Evolutionary conservation across 2,329 filamentous ascomycete species (phyloP), one percentile per base, ranked within the genome.

Genomic region (Septoria linicola): DNA sequence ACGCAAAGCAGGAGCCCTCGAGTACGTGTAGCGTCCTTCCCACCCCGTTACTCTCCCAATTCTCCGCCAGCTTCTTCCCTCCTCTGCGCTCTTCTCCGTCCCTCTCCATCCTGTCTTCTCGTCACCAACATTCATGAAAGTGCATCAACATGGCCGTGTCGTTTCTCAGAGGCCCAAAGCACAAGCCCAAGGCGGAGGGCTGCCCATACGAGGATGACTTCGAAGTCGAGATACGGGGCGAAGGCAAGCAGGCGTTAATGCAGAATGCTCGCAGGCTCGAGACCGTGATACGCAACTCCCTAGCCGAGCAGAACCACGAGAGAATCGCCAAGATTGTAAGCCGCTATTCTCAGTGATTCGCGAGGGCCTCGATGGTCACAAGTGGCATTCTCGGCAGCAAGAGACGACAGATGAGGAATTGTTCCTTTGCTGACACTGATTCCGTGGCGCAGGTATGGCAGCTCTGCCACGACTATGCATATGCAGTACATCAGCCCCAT

Each of bases 381-480:
- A 19, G 16, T 19, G 5, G 5, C 5, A 27, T 27, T 5, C 23
- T 10, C 5, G 23, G 10, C 23, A 27, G 5, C 23, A 5, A 5
- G 10, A 27, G 5, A 27, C 5, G 5, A 10, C 23, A 27, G 10
- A 27, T 27, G 5, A 27, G 10, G 10, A 5, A 27, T 5, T 5
- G 23, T 27, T 5, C 5, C 23, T 5, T 10, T 27, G 23, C 23
- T 27, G 23, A 27, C 23, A 27, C 23, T 10, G 5, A 5, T 5
- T 27, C 10, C 10, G 23, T 10, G 23, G 23, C 23, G 23, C 23
- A 27, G 23, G 23, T 99, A 54, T 88, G 96, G 65, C 92, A 99
- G 76, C 84, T 99, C 55, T 96, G 91, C 71, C 91, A 96, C 68
- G 93, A 99, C 63, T 99, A 92, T 75, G 93, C 93, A 43, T 99